Base-by-base conservation (phyloP, 139 green algal species). In the Chlorella sp. region DNA sequence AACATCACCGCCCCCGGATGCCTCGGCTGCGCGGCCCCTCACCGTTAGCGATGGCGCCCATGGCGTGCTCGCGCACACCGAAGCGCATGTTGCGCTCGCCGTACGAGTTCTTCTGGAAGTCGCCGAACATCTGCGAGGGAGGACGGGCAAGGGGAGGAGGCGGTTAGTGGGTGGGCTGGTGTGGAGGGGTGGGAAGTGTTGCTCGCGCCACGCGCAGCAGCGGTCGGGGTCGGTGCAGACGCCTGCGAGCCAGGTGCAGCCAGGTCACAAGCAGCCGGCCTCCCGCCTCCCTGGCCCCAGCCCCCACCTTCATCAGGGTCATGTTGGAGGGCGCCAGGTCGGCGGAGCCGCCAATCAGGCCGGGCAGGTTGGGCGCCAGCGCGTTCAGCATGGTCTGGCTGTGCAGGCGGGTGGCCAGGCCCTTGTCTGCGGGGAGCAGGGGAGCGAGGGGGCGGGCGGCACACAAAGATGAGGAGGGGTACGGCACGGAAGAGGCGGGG, bases 301-400 rank as follows among this genome's bases (percentile, higher is more conserved):
- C 73, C 48, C 75, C 19, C 89, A 94, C 94, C 95, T 99, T 99
- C 94, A 99, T 97, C 43, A 99, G 92, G 20, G 97, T 99, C 94
- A 99, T 96, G 96, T 99, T 99, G 90, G 97, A 99, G 76, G 95
- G 94, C 16, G 97, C 97, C 83, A 99, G 92, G 90, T 99, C 97
- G 74, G 97, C 97, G 58, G 95, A 98, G 82, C 97, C 97, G 84
- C 97, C 97, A 32, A 99, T 91, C 80, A 99, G 92, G 85, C 96
- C 97, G 73, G 97, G 97, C 67, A 99, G 92, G 30, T 92, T 94
- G 67, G 92, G 90, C 20, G 93, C 94, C 79, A 99, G 93, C 20
- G 95, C 95, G 90, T 99, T 99, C 17, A 99, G 91, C 93, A 98
- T 98, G 84, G 93, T 98, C 95, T 98, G 95, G 87, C 92, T 97